A percentile compares a stretch with the other conserved stretches of the same genome.
phyloP scores from a whole-genome alignment of 176 grass and related monocot species.

The Avena eriantha region DNA sequence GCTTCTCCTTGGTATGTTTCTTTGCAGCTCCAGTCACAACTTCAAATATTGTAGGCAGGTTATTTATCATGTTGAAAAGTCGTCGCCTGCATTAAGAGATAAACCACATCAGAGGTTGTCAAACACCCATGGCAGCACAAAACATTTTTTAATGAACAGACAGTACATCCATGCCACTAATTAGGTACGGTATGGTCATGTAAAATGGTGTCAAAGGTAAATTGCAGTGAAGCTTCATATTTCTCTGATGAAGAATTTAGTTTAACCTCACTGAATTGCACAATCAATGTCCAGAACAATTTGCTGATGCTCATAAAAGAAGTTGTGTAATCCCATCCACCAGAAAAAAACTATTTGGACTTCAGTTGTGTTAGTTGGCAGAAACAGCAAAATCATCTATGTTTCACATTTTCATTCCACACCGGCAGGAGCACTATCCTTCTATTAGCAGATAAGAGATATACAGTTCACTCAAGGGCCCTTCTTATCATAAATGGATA shows the following conservation, averaged over 20 bases:
- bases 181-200: background rate
- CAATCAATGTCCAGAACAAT: background rate
- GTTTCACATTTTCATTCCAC: background rate
- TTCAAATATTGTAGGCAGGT: constrained; percentile 92
- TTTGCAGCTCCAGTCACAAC: constrained; percentile 85
- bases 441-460: background rate
- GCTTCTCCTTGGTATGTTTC: constrained; percentile 92
- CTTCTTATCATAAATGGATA: background rate
- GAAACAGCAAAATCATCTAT: background rate
- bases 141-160: constrained; percentile 23
- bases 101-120: background rate
- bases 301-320: constrained; percentile 10
- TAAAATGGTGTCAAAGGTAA: background rate
- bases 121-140: constrained; percentile 14
- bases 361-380: background rate
- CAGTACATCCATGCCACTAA: background rate
- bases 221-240: background rate
- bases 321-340: too few relatives aligned
- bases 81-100: constrained; percentile 60
- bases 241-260: background rate
- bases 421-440: background rate
- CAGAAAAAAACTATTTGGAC: background rate
- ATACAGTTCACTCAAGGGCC: background rate
- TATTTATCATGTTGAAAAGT: constrained; percentile 96
- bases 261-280: background rate